Evolutionary conservation across 129 eudicot genomes (phyloP), one percentile per base, ranked within the genome.

Genomic region (Flaveria bidentis): DNA sequence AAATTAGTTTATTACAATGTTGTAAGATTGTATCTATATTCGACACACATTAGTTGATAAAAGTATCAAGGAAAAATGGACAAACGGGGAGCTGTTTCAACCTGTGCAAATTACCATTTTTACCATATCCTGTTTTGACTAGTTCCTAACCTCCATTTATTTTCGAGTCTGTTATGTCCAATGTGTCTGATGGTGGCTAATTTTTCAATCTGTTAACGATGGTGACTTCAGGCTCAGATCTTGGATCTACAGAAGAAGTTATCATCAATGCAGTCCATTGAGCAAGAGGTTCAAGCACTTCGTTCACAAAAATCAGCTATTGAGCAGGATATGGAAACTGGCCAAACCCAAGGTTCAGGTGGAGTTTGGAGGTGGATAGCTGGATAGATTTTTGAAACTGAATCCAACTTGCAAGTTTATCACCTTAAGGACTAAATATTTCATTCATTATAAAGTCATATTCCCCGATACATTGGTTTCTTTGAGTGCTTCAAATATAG

Each of bases 321-420:
- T 5, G 97, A 94, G 50, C 87, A 84, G 76, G 97, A 90, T 78
- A 60, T 89, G 88, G 97, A 95, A 50, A 45, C 87, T 60, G 80
- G 51, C 73, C 86, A 84, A 86, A 82, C 69, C 52, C 90, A 88
- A 78, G 84, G 85, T 50, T 91, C 98, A n/a, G 87, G 93, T 61
- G 97, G 98, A 25, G 85, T 90, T 88, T 93, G 94, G 93, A 85
- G 87, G 64, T 86, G 91, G 92, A 82, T 89, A 57, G 78, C 86
- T 68, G 88, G 89, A 55, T 88, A 85, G 58, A 16, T 80, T 73
- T 66, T 72, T 51, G 46, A 70, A 25, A 58, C 53, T 5, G 33
- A 17, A 55, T 58, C 71, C 53, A 58, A 58, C 28, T 36, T 77
- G 76, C 67, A 63, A 71, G 68, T 33, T 84, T 49, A 80, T 75